Evolutionary conservation across 345 rosid species (phyloP), one percentile per base, ranked within the genome.

Genomic region (Noccaea caerulescens): DNA sequence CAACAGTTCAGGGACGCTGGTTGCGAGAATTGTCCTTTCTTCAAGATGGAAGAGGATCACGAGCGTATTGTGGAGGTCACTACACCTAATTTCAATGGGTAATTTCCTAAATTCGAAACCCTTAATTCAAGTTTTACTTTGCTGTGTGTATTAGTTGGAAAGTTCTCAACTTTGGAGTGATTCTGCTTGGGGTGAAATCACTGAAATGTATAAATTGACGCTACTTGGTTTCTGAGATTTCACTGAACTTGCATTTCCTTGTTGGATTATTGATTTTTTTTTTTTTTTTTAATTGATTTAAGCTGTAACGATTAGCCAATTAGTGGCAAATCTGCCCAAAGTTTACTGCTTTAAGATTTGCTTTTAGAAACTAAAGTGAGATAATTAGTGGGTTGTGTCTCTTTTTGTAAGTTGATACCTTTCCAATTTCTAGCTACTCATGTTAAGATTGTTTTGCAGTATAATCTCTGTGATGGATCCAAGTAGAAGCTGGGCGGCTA

Each of bases 391-490:
- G 46, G 10, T 12, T 49, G 12, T 52, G 12, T 47, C 25, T 14
- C 27, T 13, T 47, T 46, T 39, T 38, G 20, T 27, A 8, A 25
- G 52, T 58, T 66, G 46, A 36, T 44, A 30, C 45, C 2, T 75
- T n/a, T 2, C 45, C 3, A 60, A 9, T 2, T 6, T 32, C 7
- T 18, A 9, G 65, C 59, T 66, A 7, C 32, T 73, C 11, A 66
- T 58, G 11, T 36, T 13, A 51, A 59, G 72, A 39, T 50, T 55
- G 23, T 14, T 66, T 45, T 27, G 74, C 71, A 89, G 97, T 71
- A 89, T 91, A 69, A 91, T 94, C 76, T 86, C 99, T 69, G 93
- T 94, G 62, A 91, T 91, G 96, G 99, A 94, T 73, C 99, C 96
- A 10, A 64, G 68, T 68, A 84, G 97, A 80, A 91, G 96, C 73